These are phyloP conservation scores for Gossypium mustelinum DNA, from an alignment of 345 rosid species.

Conservation along the genomic window DNA sequence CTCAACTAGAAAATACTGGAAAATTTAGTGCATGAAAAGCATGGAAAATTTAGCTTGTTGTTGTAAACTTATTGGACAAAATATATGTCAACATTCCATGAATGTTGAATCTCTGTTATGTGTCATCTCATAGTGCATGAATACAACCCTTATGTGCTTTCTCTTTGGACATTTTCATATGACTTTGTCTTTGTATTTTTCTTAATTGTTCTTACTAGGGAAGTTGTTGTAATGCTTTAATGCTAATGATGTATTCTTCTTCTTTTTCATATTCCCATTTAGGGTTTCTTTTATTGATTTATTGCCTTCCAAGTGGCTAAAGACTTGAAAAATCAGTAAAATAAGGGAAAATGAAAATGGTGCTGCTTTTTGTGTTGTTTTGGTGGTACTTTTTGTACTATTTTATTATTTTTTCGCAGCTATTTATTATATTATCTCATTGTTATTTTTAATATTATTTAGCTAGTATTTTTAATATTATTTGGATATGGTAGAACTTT, in stretches of 20 bases:
- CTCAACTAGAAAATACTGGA: conserved; percentile 37
- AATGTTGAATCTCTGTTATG: too few species aligned
- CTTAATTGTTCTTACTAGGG: conserved; percentile 4
- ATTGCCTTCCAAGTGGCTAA: conserved; percentile 14
- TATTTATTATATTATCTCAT: too few species aligned
- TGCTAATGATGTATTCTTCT: not conserved
- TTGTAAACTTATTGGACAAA: not conserved
- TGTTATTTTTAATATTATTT: too few species aligned
- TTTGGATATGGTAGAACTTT: too few species aligned
- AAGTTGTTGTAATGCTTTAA: conserved; percentile 1
- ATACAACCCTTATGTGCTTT: not conserved
- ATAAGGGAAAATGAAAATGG: not conserved
- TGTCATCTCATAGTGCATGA: not conserved
- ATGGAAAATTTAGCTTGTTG: too few species aligned
- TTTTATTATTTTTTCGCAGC: too few species aligned
- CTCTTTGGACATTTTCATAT: conserved; percentile 21
- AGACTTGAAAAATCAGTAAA: not conserved
- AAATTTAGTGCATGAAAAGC: too few species aligned
- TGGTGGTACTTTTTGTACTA: too few species aligned
- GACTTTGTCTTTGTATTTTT: conserved; percentile 13
- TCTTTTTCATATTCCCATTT: not conserved
- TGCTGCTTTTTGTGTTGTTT: too few species aligned
- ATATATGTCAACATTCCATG: not conserved
- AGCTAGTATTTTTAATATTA: too few species aligned
- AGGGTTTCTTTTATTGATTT: not conserved